phyloP scores from a whole-genome alignment of 371 early-diverging fungal species.

The Mucor sp. region DNA sequence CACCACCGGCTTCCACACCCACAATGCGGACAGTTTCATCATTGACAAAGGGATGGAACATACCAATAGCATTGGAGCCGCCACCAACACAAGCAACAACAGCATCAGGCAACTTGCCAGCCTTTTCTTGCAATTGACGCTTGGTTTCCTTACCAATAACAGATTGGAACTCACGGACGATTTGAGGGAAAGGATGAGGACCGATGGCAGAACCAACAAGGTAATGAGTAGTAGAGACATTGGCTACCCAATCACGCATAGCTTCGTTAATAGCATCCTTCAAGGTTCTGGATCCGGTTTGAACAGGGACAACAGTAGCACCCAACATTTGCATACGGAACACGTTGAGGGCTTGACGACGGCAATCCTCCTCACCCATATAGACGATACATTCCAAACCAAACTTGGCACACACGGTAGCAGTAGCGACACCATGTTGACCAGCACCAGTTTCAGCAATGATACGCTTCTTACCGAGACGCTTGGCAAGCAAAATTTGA shows the following conservation, averaged over 20 bases:
- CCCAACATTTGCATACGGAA: constrained; percentile 96
- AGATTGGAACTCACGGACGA: constrained; percentile 97
- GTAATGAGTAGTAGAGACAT: constrained; percentile 92
- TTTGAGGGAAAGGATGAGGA: constrained; percentile 92
- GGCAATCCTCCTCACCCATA: constrained; percentile 96
- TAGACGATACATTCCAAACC: constrained; percentile 94
- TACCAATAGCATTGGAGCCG: constrained; percentile 95
- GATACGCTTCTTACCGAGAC: constrained; percentile 94
- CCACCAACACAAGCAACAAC: constrained; percentile 95
- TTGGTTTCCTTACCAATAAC: constrained; percentile 90
- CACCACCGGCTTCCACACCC: constrained; percentile 95
- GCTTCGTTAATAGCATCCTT: constrained; percentile 99
- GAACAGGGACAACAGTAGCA: constrained; percentile 89
- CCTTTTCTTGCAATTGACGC: constrained; percentile 79
- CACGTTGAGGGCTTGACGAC: constrained; percentile 94
- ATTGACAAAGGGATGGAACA: constrained; percentile 93
- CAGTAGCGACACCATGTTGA: constrained; percentile 98
- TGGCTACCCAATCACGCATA: constrained; percentile 98
- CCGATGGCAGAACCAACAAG: constrained; percentile 97
- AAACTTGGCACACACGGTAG: constrained; percentile 97
- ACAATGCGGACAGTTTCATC: constrained; percentile 82
- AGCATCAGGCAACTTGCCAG: constrained; percentile 87
- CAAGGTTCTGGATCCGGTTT: constrained; percentile 79
- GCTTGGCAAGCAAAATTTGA: constrained; percentile 90
- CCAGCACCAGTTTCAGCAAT: constrained; percentile 99